phyloP scores from a whole-genome alignment of 2,329 filamentous ascomycete genomes.

The Cordyceps pruinosa region DNA sequence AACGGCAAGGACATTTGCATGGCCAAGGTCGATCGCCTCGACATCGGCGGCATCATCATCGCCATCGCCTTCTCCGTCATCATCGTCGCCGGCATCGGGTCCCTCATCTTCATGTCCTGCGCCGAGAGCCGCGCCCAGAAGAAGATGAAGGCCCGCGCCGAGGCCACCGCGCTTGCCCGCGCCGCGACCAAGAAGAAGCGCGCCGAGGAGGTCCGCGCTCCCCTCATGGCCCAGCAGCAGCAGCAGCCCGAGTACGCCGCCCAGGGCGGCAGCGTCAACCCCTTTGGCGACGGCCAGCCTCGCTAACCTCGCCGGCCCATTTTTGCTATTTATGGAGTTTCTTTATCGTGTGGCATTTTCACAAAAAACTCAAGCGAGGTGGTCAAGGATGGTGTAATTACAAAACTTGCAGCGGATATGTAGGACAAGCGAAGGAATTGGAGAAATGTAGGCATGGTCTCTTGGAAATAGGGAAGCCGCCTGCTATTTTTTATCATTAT shows the following conservation, averaged over 20 bases:
- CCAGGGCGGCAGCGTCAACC: conserved; percentile 20
- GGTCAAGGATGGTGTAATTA: too few species aligned
- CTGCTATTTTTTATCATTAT: background rate
- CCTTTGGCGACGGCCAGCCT: conserved; percentile 31
- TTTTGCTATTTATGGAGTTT: conserved; percentile 6
- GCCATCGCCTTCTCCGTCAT: conserved; percentile 39
- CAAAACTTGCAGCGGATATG: background rate
- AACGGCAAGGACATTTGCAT: conserved; percentile 34
- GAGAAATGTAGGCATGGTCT: background rate
- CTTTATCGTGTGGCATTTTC: background rate
- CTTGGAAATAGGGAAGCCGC: background rate
- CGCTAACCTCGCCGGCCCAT: background rate
- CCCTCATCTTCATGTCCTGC: conserved; percentile 46
- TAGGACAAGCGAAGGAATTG: background rate
- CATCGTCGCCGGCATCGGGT: conserved; percentile 30
- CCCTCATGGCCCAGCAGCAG: conserved; percentile 26
- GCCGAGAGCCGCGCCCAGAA: conserved; percentile 40
- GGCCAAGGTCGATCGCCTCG: conserved; percentile 31
- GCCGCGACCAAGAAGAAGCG: conserved; percentile 39
- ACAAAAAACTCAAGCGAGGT: background rate
- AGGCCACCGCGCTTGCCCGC: conserved; percentile 44
- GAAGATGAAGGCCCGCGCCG: conserved; percentile 36
- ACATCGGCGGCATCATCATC: conserved; percentile 40
- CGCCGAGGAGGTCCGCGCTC: conserved; percentile 26
- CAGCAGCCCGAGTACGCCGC: conserved; percentile 15